phyloP scores from a whole-genome alignment of 352 stramenopile genomes.

The Stramenopiles sp. region DNA sequence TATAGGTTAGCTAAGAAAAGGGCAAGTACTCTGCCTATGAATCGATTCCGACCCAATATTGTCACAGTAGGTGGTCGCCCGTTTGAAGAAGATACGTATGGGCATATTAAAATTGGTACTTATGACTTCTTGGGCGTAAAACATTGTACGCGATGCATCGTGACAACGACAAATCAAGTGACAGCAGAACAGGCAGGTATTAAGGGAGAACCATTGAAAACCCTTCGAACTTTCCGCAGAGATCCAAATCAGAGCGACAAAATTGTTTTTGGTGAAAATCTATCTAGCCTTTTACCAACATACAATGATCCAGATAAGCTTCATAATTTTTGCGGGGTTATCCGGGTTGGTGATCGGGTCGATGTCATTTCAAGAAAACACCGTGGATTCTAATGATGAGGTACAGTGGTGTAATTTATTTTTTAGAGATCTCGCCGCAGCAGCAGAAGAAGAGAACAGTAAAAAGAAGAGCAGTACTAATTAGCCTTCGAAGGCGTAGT shows the following conservation, averaged over 20 bases:
- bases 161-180: neutral
- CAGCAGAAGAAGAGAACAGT: no score
- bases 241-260: constrained; percentile 1
- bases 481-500: no score
- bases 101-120: constrained; percentile 3
- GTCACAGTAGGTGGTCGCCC: neutral
- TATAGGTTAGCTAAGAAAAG: neutral
- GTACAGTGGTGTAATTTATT: no score
- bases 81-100: constrained; percentile 9
- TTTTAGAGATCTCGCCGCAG: no score
- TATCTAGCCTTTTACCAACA: neutral
- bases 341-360: neutral
- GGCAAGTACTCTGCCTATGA: neutral
- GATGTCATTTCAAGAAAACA: constrained; percentile 10
- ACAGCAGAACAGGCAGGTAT: constrained; percentile 8
- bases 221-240: neutral
- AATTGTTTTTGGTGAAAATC: constrained; percentile 11
- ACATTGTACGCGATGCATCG: constrained; percentile 7
- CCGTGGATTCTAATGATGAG: neutral
- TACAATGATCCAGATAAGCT: neutral
- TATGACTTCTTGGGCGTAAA: neutral
- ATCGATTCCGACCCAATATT: constrained; percentile 10
- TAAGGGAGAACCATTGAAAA: neutral
- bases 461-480: no score
- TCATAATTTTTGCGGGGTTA: neutral